phyloP scores from a whole-genome alignment of 2,329 filamentous ascomycete genomes.

The Talaromyces sp. region DNA sequence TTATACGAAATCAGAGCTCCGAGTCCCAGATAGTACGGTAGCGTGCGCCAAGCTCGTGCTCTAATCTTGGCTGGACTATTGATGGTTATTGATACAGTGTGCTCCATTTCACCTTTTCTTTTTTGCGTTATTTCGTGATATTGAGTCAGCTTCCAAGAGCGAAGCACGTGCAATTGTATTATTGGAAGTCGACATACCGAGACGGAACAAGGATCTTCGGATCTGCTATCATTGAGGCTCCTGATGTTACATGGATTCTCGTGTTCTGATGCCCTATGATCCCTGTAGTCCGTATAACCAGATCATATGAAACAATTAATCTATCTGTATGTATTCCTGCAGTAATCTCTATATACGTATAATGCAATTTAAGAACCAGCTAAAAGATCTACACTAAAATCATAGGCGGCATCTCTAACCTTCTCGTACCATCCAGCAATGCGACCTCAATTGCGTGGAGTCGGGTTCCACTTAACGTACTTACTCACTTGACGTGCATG shows the following conservation, averaged over 20 bases:
- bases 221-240: neutral
- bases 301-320: neutral
- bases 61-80: neutral
- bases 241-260: neutral
- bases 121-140: neutral
- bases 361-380: neutral
- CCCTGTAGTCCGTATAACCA: neutral
- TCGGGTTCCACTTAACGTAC: conserved; percentile 52
- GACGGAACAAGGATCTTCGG: neutral
- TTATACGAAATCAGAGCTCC: neutral
- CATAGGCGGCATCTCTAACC: neutral
- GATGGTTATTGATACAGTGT: neutral
- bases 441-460: conserved; percentile 26
- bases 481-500: conserved; percentile 49
- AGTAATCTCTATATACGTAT: neutral
- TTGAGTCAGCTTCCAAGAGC: neutral
- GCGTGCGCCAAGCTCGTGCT: neutral
- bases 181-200: neutral
- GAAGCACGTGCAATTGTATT: neutral
- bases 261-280: neutral
- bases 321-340: neutral
- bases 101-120: neutral
- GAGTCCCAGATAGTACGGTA: neutral
- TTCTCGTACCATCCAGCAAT: neutral
- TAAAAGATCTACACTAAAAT: conserved; percentile 1